Base-by-base conservation (phyloP, 2,329 filamentous ascomycete genomes). In the Sarocladium strictum region DNA sequence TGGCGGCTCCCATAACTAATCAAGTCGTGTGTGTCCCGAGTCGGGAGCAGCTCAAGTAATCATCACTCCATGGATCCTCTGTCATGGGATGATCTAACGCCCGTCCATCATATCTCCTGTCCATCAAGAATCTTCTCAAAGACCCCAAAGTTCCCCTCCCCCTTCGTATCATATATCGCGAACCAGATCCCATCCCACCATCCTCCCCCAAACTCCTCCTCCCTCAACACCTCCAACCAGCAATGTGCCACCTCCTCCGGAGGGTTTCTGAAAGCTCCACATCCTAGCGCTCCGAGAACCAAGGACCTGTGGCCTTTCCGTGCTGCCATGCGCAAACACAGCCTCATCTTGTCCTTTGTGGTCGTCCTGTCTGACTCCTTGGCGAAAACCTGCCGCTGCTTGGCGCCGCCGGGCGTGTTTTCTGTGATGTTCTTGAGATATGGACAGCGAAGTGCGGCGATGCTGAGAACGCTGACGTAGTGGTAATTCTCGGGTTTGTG, bases 261-360 rank as follows among this genome's bases (percentile, higher is more conserved):
- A 9, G 86, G 86, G 63, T 89, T 87, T 0, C 60, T 61, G 64
- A 87, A 88, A 0, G 79, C 84, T 3, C 86, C 86, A 60, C 86
- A 90, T 0, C 86, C 86, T 51, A 90, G 63, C 0, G 86, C 85
- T 0, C 86, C 86, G 1, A 90, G 72, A 4, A 90, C 80, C 9
- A 90, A 67, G 59, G 77, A 72, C 21, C 76, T 71, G 61, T 87
- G 83, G 1, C 73, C 74, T 26, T 79, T 72, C 3, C 64, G 64
- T n/a, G 76, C 84, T 2, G 84, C 82, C 55, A 84, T 76, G 3
- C 85, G 74, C 53, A 89, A 67, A 17, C 77, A 74, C 17, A 85
- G 63, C 21, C 83, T 71, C 73, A 89, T 87, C 65, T 87, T 87
- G 43, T 76, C 69, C 65, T 81, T 82, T 61, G 79, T 86, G 37